Conservation (phyloP, 148 eudicot genomes). For the Selenicereus undatus region DNA sequence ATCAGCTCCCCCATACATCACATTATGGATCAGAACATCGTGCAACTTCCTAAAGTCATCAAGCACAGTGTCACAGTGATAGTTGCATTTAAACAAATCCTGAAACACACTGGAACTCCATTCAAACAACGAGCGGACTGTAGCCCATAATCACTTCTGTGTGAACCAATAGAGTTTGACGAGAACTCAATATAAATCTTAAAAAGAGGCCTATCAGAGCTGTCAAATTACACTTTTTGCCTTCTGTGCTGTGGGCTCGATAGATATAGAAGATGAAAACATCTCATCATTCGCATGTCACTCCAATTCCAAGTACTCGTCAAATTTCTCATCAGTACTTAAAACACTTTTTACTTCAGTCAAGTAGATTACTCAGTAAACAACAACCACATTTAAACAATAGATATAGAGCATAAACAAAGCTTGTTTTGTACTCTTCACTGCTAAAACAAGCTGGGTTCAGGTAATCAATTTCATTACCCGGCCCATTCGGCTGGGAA, state of each 20-base stretch:
- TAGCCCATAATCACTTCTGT: no score
- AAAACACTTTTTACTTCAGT: no score
- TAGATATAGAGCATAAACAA: no score
- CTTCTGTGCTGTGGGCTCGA: background rate
- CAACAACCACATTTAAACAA: no score
- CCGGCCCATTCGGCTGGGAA: no score
- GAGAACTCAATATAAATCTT: background rate
- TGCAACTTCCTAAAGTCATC: background rate
- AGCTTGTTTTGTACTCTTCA: no score
- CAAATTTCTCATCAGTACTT: no score
- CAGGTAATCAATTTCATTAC: background rate
- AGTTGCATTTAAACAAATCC: background rate
- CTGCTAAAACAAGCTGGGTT: background rate
- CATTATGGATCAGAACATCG: background rate
- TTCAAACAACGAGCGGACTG: background rate
- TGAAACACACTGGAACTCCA: no score
- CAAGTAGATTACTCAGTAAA: no score
- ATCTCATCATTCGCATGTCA: background rate
- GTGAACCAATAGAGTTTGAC: no score
- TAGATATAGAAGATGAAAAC: background rate
- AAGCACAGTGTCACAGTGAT: background rate
- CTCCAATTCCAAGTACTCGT: no score
- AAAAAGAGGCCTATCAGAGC: background rate
- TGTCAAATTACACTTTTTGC: background rate
- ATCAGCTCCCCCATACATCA: background rate